Conservation (phyloP, 2,329 filamentous ascomycete species). For the Ambrosiella beaveri region DNA sequence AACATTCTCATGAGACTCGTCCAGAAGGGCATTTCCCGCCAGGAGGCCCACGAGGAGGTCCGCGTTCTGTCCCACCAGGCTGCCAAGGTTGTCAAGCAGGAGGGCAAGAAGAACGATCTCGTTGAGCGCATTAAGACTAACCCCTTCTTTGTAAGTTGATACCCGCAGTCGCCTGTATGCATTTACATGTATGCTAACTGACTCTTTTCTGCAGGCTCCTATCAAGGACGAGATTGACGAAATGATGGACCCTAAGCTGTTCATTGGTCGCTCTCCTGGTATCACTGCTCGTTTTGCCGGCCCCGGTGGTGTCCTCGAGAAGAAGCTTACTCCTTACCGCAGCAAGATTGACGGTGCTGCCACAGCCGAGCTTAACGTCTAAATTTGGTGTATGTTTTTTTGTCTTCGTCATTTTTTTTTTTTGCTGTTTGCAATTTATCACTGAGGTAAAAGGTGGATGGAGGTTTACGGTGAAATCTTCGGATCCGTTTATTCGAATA, state of each 20-base stretch:
- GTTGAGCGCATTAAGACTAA: slow-evolving; percentile 57
- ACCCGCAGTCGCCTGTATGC: neutral
- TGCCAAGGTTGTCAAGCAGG: slow-evolving; percentile 36
- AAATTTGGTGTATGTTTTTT: slow-evolving; percentile 2
- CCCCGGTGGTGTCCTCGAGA: slow-evolving; percentile 22
- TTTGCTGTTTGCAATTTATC: neutral
- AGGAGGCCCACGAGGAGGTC: slow-evolving; percentile 78
- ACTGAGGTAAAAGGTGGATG: neutral
- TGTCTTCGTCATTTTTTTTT: neutral
- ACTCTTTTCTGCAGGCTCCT: slow-evolving; percentile 22
- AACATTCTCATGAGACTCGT: slow-evolving; percentile 61
- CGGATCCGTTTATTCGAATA: neutral
- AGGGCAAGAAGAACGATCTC: slow-evolving; percentile 50
- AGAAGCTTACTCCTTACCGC: slow-evolving; percentile 23
- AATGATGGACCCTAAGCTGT: slow-evolving; percentile 45
- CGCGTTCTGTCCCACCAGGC: slow-evolving; percentile 68
- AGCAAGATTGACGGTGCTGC: slow-evolving; percentile 20
- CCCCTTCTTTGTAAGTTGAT: slow-evolving; percentile 44
- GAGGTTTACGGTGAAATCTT: neutral
- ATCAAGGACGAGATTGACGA: slow-evolving; percentile 51
- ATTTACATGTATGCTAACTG: neutral
- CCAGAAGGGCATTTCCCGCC: slow-evolving; percentile 51
- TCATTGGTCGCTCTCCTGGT: slow-evolving; percentile 27
- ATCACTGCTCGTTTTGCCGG: slow-evolving; percentile 31
- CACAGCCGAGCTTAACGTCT: slow-evolving; percentile 25